Evolutionary conservation across 2,329 filamentous ascomycete species (phyloP).

Genomic region (Akanthomyces dipterigenus): DNA sequence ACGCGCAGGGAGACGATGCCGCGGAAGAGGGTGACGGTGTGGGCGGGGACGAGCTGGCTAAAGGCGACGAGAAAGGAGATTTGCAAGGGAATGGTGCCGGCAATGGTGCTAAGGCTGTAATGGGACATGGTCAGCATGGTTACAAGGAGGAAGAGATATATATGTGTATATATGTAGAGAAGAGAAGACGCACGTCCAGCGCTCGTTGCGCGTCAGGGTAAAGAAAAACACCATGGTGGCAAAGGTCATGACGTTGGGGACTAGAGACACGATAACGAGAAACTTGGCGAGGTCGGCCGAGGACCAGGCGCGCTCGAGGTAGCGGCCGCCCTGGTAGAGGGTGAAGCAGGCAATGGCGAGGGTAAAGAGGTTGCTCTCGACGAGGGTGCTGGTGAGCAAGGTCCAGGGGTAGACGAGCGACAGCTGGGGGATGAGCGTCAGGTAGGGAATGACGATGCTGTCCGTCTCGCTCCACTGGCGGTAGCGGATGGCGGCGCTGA

Average conservation of each 20-base stretch:
- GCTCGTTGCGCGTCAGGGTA: constrained; percentile 58
- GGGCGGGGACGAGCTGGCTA: constrained; percentile 93
- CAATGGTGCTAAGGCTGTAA: constrained; percentile 68
- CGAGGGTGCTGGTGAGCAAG: constrained; percentile 74
- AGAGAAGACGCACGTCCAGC: constrained; percentile 55
- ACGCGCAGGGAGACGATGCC: constrained; percentile 86
- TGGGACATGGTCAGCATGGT: neutral
- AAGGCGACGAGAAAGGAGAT: constrained; percentile 93
- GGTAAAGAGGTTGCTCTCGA: constrained; percentile 90
- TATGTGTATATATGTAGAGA: too few species aligned
- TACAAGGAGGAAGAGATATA: too few species aligned
- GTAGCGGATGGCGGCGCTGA: constrained; percentile 74
- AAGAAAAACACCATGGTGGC: constrained; percentile 68
- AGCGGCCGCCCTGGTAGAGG: constrained; percentile 86
- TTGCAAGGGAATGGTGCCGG: constrained; percentile 82
- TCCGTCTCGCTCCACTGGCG: constrained; percentile 58
- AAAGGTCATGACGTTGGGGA: constrained; percentile 75
- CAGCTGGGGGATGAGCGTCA: constrained; percentile 76
- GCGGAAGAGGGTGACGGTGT: constrained; percentile 90
- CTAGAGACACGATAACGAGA: constrained; percentile 64
- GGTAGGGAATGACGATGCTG: constrained; percentile 71
- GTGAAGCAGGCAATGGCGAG: constrained; percentile 69
- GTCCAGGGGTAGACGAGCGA: constrained; percentile 92
- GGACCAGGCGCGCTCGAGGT: constrained; percentile 93
- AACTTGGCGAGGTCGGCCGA: constrained; percentile 90